Conservation (phyloP, 805 yeast genomes). For the Nakazawaea siamensis region DNA sequence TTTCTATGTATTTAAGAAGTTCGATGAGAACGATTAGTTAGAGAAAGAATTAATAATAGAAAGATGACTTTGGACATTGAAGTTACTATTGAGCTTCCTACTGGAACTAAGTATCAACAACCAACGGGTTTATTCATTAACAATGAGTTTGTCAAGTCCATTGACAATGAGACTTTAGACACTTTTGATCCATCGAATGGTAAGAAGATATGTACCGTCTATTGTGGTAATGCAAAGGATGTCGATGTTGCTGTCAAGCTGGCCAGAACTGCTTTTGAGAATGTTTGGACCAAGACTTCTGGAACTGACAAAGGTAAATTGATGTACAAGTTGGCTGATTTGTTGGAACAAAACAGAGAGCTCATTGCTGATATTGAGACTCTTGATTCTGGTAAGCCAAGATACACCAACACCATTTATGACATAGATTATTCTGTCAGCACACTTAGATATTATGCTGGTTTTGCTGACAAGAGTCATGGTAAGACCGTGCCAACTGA, state of each 20-base stretch:
- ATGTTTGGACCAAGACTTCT: slow-evolving; percentile 36
- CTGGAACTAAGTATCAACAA: slow-evolving; percentile 39
- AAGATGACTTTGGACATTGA: slow-evolving; percentile 9
- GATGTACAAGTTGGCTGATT: slow-evolving; percentile 39
- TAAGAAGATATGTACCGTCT: slow-evolving; percentile 39
- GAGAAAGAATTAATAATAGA: no score
- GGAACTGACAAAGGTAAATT: slow-evolving; percentile 38
- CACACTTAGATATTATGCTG: slow-evolving; percentile 59
- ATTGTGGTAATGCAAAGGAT: slow-evolving; percentile 42
- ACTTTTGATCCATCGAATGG: slow-evolving; percentile 53
- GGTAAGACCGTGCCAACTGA: slow-evolving; percentile 61
- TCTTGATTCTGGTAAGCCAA: slow-evolving; percentile 52
- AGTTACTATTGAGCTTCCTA: slow-evolving; percentile 23
- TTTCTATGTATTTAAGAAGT: no score
- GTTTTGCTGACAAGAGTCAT: slow-evolving; percentile 63
- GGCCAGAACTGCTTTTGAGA: slow-evolving; percentile 41
- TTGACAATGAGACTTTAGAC: slow-evolving; percentile 47
- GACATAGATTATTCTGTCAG: slow-evolving; percentile 54
- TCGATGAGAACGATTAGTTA: no score
- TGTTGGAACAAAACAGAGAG: slow-evolving; percentile 40
- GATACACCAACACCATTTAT: slow-evolving; percentile 39
- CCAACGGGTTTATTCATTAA: slow-evolving; percentile 88
- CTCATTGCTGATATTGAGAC: slow-evolving; percentile 50
- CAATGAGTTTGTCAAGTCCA: slow-evolving; percentile 64
- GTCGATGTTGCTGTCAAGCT: slow-evolving; percentile 45